Percentiles rank a stretch among this genome's conserved stretches.
Conservation (phyloP, 2,329 filamentous ascomycete species). For the Fusarium longipes region DNA sequence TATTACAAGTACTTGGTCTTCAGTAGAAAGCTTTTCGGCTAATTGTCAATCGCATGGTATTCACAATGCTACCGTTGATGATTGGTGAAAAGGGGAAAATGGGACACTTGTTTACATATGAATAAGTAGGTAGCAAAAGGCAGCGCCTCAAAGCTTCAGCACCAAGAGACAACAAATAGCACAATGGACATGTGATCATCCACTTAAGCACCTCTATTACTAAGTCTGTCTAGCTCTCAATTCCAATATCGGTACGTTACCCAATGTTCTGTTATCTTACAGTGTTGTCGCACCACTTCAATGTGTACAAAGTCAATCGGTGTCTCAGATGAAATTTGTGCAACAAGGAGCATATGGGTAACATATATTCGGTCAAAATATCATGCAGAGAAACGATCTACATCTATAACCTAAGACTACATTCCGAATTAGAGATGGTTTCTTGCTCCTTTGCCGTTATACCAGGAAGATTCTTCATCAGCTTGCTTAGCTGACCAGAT, state of each 20-base stretch:
- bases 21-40: fast-evolving
- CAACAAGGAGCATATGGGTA: background rate
- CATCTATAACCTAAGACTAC: background rate
- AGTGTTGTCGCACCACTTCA: background rate
- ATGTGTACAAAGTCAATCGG: background rate
- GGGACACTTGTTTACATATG: background rate
- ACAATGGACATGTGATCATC: background rate
- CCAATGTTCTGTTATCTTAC: no score
- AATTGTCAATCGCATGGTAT: background rate
- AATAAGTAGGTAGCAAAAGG: background rate
- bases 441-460: no score
- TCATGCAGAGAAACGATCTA: no score
- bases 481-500: no score
- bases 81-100: fast-evolving
- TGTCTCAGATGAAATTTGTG: no score
- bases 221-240: background rate
- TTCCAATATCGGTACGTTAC: background rate
- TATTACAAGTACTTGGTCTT: background rate
- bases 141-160: background rate
- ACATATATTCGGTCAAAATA: background rate
- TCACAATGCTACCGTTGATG: background rate
- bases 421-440: no score
- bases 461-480: no score
- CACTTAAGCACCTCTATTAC: background rate
- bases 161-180: background rate